Base-by-base conservation (phyloP, 1,284 basidiomycete species). In the Exsudoporus floridanus region DNA sequence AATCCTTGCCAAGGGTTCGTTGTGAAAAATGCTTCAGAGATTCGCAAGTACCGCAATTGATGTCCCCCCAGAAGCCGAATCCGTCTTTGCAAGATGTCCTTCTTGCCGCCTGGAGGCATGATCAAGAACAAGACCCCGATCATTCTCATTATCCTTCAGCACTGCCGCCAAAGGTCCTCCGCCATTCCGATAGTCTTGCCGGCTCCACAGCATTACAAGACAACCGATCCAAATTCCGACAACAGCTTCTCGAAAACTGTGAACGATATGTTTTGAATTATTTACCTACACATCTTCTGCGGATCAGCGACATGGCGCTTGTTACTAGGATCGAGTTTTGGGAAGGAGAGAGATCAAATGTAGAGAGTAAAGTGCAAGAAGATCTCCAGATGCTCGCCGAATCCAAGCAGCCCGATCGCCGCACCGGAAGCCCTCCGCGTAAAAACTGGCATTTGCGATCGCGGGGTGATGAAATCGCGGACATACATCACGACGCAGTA, bases 191-290 rank as follows among this genome's bases (percentile, higher is more conserved):
- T 19, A 31, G 25, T 37, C 37, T 33, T 21, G 2, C 28, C 13
- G 19, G 21, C 5, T 23, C 40, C 34, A 21, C 34, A 35, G 21
- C 21, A 6, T 30, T 5, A 8, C 37, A 25, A 12, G 57, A 42
- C 25, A 13, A 21, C 23, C 52, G 1, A 25, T 41, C 21, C 7
- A 56, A 4, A 30, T 14, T 55, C 21, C 57, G 21, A 7, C 52
- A 28, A 23, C 58, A 34, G 21, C 45, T 60, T 10, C 44, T 58
- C 14, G 50, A 55, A 25, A 39, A 13, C n/a, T 60, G 59, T 12
- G 56, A 60, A 44, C 50, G 31, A 46, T 59, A 61, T 42, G 51
- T 61, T 13, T 30, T 49, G 9, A 62, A 60, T 19, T 49, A 57
- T 38, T 43, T 60, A 13, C 60, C 57, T 28, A 48, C 57, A 2